Evolutionary conservation across 305 asterid genomes (phyloP).

Genomic region (Nicotiana rustica): DNA sequence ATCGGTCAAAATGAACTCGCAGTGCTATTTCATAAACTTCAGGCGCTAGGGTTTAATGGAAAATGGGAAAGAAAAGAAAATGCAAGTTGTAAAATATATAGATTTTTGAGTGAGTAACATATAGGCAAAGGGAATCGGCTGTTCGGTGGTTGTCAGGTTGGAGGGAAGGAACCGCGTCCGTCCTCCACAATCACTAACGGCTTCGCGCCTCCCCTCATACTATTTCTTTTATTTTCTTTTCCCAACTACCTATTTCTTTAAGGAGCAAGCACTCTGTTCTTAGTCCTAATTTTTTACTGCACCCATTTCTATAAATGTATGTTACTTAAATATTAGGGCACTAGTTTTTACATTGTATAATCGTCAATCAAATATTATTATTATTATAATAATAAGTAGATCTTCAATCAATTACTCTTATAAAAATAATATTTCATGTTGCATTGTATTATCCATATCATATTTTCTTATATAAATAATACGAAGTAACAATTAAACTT

Average conservation of each 20-base stretch:
- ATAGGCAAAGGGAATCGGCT: conserved; percentile 2
- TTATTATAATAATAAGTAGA: no score
- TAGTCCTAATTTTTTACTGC: no score
- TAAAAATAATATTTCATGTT: no score
- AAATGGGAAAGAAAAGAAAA: neutral
- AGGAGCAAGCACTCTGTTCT: no score
- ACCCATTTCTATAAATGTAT: no score
- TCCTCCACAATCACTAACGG: conserved; percentile 31
- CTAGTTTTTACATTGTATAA: no score
- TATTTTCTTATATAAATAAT: no score
- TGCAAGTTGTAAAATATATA: neutral
- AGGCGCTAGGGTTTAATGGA: conserved; percentile 25
- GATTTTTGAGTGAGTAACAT: conserved; percentile 21
- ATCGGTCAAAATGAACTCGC: conserved; percentile 17
- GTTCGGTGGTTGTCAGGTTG: conserved; percentile 23
- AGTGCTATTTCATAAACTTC: conserved; percentile 8
- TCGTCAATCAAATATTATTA: no score
- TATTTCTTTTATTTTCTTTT: neutral
- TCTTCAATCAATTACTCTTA: no score
- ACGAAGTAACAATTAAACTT: no score
- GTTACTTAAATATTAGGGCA: no score
- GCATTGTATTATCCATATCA: no score
- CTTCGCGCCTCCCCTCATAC: conserved; percentile 24
- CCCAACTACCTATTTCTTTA: neutral
- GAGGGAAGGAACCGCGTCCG: conserved; percentile 20